Evolutionary conservation across 768 basidiomycete genomes (phyloP).

Genomic region (Tylopilus balloui): DNA sequence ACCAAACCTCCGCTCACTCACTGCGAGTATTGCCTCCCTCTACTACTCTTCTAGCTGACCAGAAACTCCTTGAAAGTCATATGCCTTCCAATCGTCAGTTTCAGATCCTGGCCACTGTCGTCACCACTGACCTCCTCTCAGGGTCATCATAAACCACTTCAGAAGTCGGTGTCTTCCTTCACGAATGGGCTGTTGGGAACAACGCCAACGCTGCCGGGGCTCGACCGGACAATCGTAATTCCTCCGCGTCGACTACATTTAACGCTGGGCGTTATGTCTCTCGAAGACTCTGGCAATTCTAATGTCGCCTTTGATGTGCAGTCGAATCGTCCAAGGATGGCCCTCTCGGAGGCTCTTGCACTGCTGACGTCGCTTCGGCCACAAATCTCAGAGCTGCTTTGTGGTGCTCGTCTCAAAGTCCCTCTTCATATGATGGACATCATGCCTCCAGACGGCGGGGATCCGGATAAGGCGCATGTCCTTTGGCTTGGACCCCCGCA

Average conservation of each 20-base stretch:
- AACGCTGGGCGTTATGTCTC: constrained; percentile 71
- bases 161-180: constrained; percentile 35
- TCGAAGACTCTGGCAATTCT: constrained; percentile 30
- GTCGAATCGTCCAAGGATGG: constrained; percentile 14
- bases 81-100: constrained; percentile 30
- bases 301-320: neutral
- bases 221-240: constrained; percentile 59
- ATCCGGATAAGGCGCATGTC: constrained; percentile 45
- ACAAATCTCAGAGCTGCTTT: constrained; percentile 41
- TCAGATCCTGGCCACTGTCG: constrained; percentile 22
- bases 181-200: constrained; percentile 21
- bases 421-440: constrained; percentile 48
- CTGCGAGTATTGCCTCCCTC: constrained; percentile 14
- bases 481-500: constrained; percentile 50
- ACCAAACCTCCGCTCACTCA: constrained; percentile 22
- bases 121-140: constrained; percentile 19
- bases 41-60: constrained; percentile 1
- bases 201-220: constrained; percentile 38
- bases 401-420: constrained; percentile 30
- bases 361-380: constrained; percentile 38
- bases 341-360: constrained; percentile 39
- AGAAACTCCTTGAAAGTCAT: constrained; percentile 21
- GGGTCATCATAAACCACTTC: constrained; percentile 41
- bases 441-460: constrained; percentile 38
- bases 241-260: constrained; percentile 58